Conservation (phyloP, 805 yeast species). For the Lipomyces orientalis region DNA sequence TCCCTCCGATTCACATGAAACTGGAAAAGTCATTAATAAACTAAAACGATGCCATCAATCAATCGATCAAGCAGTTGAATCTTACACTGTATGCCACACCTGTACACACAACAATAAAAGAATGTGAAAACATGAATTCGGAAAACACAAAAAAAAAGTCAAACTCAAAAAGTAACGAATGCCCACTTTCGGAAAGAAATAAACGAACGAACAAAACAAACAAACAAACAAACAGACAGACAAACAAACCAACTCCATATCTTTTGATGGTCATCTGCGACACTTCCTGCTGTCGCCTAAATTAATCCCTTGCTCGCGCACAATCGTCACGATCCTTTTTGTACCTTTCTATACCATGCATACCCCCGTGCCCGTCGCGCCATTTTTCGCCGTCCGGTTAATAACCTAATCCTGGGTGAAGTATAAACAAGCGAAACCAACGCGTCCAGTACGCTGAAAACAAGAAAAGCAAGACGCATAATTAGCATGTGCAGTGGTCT, state of each 20-base stretch:
- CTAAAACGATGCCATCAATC: no score
- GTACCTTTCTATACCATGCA: conserved; percentile 1
- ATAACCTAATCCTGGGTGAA: background rate
- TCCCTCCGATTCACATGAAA: no score
- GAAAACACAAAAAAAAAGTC: no score
- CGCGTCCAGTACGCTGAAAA: background rate
- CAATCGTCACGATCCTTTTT: background rate
- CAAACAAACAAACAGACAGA: background rate
- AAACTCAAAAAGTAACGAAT: background rate
- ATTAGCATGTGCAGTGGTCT: background rate
- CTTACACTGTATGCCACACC: no score
- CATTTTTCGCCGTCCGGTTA: conserved; percentile 7
- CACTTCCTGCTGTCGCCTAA: conserved; percentile 5
- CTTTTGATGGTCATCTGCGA: conserved; percentile 2
- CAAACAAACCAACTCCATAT: conserved; percentile 6
- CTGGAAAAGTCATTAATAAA: no score
- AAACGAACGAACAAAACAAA: no score
- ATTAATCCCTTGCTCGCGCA: background rate
- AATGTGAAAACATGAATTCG: no score
- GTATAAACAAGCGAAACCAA: background rate
- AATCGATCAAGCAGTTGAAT: no score
- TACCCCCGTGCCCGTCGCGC: background rate
- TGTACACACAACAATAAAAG: no score
- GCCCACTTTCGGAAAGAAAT: background rate
- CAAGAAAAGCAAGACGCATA: background rate